phyloP scores from a whole-genome alignment of 176 grass and related monocot genomes.

The Oryza meridionalis region DNA sequence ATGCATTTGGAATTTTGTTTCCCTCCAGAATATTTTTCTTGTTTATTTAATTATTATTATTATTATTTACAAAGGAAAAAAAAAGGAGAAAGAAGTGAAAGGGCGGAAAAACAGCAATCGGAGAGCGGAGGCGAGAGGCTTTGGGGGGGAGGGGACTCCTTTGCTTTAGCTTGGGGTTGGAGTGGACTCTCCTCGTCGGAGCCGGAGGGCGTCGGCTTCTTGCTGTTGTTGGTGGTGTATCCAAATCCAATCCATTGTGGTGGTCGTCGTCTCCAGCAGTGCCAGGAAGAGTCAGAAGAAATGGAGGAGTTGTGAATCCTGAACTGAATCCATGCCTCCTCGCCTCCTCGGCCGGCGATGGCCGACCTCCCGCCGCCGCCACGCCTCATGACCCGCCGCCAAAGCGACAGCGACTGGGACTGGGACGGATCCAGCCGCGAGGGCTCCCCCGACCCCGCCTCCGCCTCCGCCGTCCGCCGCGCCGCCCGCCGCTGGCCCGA shows the following conservation, averaged over 20 bases:
- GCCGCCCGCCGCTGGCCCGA: slow-evolving; percentile 36
- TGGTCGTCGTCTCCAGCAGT: too few relatives aligned
- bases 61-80: not conserved
- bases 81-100: not conserved
- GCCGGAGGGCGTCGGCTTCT: too few relatives aligned
- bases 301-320: too few relatives aligned
- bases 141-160: too few relatives aligned
- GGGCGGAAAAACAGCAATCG: too few relatives aligned
- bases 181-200: too few relatives aligned
- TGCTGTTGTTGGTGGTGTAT: too few relatives aligned
- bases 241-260: too few relatives aligned
- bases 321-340: not conserved
- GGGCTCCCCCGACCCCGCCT: slow-evolving; percentile 63
- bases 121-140: too few relatives aligned
- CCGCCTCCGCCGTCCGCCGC: slow-evolving; percentile 37
- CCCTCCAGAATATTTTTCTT: slow-evolving; percentile 16
- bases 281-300: too few relatives aligned
- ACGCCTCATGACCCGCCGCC: slow-evolving; percentile 24
- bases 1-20: not conserved
- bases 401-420: slow-evolving; percentile 60
- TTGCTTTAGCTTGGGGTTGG: too few relatives aligned
- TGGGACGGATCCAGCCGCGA: slow-evolving; percentile 76
- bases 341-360: slow-evolving; percentile 22
- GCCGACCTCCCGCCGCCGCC: slow-evolving; percentile 27
- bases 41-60: not conserved